These are phyloP conservation scores for Eucalyptus leucophloia DNA, from an alignment of 345 rosid genomes.

Conservation along the genomic window DNA sequence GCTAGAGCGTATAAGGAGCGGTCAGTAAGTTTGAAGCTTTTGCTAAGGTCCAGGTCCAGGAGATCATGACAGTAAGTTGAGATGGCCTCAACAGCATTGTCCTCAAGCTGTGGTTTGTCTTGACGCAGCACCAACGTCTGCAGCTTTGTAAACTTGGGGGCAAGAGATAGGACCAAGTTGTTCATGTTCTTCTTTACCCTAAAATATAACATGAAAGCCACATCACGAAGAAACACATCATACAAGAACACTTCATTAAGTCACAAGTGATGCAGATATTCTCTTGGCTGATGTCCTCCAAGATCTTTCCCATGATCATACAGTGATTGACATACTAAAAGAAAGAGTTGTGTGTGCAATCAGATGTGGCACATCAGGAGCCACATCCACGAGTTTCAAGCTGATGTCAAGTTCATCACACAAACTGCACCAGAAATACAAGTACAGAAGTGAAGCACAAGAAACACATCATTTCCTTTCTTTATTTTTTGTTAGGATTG, in stretches of 20 bases:
- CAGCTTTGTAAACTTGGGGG: slow-evolving; percentile 67
- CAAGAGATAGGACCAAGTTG: slow-evolving; percentile 68
- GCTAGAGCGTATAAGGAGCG: slow-evolving; percentile 59
- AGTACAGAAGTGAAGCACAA: not conserved
- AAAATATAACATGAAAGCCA: not conserved
- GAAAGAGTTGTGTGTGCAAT: not conserved
- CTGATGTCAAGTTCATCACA: not conserved
- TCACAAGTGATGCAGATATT: not conserved
- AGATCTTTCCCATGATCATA: not conserved
- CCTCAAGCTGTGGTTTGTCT: slow-evolving; percentile 85
- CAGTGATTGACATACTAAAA: not conserved
- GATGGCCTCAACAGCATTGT: slow-evolving; percentile 67
- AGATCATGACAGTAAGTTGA: slow-evolving; percentile 72
- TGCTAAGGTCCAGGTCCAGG: slow-evolving; percentile 89
- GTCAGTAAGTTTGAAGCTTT: slow-evolving; percentile 84
- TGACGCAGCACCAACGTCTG: slow-evolving; percentile 69
- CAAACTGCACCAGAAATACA: not conserved
- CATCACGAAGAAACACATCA: not conserved
- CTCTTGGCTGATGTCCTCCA: not conserved
- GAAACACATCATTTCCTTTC: not conserved
- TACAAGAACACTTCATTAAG: not conserved
- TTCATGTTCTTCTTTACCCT: slow-evolving; percentile 90
- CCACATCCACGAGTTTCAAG: not conserved
- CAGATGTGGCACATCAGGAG: not conserved
- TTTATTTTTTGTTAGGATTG: not conserved